Conservation (phyloP, 2,329 filamentous ascomycete genomes). For the Penicillium sp. region DNA sequence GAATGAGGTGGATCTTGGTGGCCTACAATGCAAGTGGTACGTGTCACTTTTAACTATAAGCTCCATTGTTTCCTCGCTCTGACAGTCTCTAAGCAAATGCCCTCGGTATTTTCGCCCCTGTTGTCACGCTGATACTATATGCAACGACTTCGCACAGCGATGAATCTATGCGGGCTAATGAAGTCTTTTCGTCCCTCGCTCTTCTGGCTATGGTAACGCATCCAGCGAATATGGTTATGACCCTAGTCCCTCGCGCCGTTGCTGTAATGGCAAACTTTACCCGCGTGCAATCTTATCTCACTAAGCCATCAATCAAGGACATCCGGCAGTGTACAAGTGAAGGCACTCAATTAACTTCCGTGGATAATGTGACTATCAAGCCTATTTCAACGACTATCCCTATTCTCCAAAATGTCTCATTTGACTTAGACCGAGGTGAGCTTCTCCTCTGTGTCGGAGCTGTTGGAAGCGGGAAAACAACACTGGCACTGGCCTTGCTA, state of each 20-base stretch:
- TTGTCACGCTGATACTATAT: not conserved
- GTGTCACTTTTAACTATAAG: not conserved
- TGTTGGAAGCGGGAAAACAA: not conserved
- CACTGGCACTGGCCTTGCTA: not conserved
- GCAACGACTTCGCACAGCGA: not conserved
- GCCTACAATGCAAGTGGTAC: not conserved
- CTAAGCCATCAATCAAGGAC: not conserved
- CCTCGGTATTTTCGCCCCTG: not conserved
- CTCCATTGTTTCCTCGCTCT: not conserved
- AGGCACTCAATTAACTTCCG: not conserved
- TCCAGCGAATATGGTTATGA: slow-evolving; percentile 11
- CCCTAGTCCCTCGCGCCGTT: slow-evolving; percentile 4
- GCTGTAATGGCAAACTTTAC: slow-evolving; percentile 4
- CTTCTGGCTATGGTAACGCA: slow-evolving; percentile 8
- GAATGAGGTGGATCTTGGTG: not conserved
- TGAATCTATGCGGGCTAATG: not conserved
- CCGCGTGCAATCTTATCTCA: not conserved
- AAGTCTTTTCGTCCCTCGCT: slow-evolving; percentile 5
- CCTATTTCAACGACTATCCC: not conserved
- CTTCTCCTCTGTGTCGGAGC: not conserved
- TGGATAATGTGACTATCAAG: not conserved
- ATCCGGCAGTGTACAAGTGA: not conserved
- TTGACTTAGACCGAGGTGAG: not conserved
- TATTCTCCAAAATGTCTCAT: not conserved
- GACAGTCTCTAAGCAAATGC: not conserved